Conservation (phyloP, 1,284 basidiomycete species). For the Golubevia pallescens region DNA sequence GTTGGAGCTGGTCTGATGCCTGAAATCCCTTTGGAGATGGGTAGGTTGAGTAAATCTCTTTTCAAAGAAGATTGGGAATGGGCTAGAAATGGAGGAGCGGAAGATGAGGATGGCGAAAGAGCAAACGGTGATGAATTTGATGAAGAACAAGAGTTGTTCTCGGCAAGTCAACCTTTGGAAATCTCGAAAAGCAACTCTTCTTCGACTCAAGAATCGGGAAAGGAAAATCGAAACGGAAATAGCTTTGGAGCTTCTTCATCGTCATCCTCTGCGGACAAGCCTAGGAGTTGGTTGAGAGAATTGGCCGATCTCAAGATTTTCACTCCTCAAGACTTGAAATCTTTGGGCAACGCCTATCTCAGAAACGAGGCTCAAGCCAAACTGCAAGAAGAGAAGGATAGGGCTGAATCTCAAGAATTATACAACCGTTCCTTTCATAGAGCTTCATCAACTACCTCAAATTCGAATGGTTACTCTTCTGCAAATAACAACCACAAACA, state of each 20-base stretch:
- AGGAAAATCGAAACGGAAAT: background rate
- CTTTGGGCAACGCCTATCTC: background rate
- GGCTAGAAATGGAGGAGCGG: background rate
- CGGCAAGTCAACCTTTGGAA: background rate
- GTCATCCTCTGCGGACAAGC: too few species aligned
- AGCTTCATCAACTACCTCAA: too few species aligned
- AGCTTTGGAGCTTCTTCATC: too few species aligned
- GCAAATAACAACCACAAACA: too few species aligned
- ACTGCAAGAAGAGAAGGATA: background rate
- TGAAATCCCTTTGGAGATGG: background rate
- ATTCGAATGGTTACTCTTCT: too few species aligned
- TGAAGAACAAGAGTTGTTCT: too few species aligned
- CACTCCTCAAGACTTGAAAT: background rate
- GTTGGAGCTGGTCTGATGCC: slow-evolving; percentile 8
- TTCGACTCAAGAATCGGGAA: too few species aligned
- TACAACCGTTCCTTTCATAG: too few species aligned
- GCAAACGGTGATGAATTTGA: too few species aligned
- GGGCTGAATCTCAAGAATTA: background rate
- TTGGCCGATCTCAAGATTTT: background rate
- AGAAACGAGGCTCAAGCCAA: background rate
- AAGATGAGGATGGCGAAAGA: background rate
- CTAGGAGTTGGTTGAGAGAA: background rate
- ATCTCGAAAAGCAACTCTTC: background rate
- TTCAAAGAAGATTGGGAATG: background rate
- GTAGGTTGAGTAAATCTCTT: background rate